Base-by-base conservation (phyloP, 306 rosid genomes). In the Pyrus communis region DNA sequence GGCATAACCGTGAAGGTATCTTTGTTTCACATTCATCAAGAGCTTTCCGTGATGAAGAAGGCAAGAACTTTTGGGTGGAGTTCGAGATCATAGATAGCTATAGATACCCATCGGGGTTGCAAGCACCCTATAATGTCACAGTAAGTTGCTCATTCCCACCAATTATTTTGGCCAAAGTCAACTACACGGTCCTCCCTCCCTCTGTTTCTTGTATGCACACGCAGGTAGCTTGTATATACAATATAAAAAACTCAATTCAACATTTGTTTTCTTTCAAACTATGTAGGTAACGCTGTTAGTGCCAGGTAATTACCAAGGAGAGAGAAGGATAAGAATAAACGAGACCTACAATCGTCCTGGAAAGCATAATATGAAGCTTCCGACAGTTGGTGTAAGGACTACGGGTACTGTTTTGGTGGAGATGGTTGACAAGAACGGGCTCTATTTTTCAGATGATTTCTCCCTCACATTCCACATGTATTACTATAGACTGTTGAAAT, bases 301-400 rank as follows among this genome's bases (percentile, higher is more conserved):
- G 75, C 99, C 99, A 65, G 99, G 99, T 76, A 96, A 96, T 82
- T 96, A 91, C 87, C 97, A 92, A 81, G 99, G 99, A 28, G 98
- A 96, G 81, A 91, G 99, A 86, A 88, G 82, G 57, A 91, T 96
- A 85, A 88, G 59, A 80, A 87, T 78, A 79, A 96, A 82, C 73
- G 81, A 91, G 80, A 87, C 88, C 42, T 83, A 86, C 80, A 2
- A 74, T 60, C 82, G 73, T 45, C 99, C 97, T 11, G 99, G 98
- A 70, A 92, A 89, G 74, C 75, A 92, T 79, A 86, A 90, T 58
- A 86, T 96, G 67, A 89, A 89, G 85, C 96, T 96, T 77, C 98
- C 98, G 3, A 96, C 97, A 0, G 97, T 96, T 71, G 81, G 75
- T 11, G 98, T 89, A 57, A 83, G 99, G 82, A 92, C 99, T 8